Base-by-base conservation (phyloP, 192 early-diverging fungal species). In the Coemansia sp. region DNA sequence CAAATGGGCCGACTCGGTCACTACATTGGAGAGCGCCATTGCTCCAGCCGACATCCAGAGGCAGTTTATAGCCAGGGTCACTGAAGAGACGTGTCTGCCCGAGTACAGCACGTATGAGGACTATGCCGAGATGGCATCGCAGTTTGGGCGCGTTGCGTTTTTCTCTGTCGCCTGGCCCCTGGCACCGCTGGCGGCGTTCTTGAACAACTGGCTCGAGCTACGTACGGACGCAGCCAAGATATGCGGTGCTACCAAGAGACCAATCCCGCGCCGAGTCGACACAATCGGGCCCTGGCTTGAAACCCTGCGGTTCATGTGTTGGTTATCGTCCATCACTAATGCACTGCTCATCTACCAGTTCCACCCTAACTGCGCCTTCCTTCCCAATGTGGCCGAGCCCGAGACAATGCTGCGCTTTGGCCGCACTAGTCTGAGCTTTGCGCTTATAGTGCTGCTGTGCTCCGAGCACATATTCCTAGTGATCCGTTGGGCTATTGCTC, bases 201-300 rank as follows among this genome's bases (percentile, higher is more conserved):
- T 97, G 36, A 97, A 97, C 80, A 97, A 98, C 82, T 95, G 90
- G 88, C 68, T 97, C 38, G 95, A 98, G 86, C 76, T 98, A 61
- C 87, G 97, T 55, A 87, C 90, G 9, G 95, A 98, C 76, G 95
- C 95, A 0, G 88, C 94, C 76, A 98, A 98, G 78, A 89, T 98
- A 65, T 92, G 91, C 71, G 89, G 86, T 43, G 87, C 90, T 52
- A 87, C 88, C 7, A 86, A 92, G 64, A 87, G 94, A 15, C 92
- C 94, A 1, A 86, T 88, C 60, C 91, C 94, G 55, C 70, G 86
- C 29, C 80, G 92, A 15, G 87, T 90, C 36, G 91, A 93, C 66
- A 86, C 89, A 43, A 92, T 94, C 65, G 90, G 90, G 18, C 92
- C 94, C 24, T 95, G 94, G 94, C 60, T 91, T 20, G 77, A 85